Percentiles rank a stretch among this genome's conserved stretches.
phyloP scores from a whole-genome alignment of 2,329 filamentous ascomycete genomes.

The Camillea tinctor region DNA sequence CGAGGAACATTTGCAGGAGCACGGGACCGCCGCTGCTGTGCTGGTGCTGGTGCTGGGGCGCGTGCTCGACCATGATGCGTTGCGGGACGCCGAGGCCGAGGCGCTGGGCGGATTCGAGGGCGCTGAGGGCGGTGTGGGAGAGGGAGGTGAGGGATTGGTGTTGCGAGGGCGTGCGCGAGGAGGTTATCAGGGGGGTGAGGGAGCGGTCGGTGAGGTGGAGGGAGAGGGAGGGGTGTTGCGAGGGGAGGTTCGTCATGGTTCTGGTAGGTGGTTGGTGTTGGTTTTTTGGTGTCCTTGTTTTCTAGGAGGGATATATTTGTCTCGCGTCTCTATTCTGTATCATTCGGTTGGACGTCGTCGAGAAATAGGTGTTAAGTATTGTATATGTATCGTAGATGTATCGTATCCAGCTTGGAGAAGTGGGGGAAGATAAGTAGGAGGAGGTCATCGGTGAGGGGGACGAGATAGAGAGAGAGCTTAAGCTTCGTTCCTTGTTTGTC shows the following conservation, averaged over 20 bases:
- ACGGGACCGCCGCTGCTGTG: constrained; percentile 31
- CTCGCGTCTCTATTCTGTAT: too few species aligned
- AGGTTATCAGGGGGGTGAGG: constrained; percentile 57
- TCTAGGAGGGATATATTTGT: too few species aligned
- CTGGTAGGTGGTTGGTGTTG: not conserved
- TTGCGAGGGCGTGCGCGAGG: constrained; percentile 43
- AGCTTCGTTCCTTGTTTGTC: too few species aligned
- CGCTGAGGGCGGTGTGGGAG: constrained; percentile 51
- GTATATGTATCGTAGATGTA: too few species aligned
- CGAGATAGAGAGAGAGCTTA: too few species aligned
- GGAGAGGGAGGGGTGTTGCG: constrained; percentile 50
- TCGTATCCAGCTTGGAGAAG: not conserved
- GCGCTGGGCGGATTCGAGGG: constrained; percentile 51
- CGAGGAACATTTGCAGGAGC: constrained; percentile 31
- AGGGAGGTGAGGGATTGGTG: constrained; percentile 52
- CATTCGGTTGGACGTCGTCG: too few species aligned
- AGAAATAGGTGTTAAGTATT: too few species aligned
- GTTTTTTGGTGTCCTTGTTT: not conserved
- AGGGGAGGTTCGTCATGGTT: constrained; percentile 46
- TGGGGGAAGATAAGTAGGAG: too few species aligned
- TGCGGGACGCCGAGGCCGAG: constrained; percentile 53
- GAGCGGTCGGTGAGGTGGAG: constrained; percentile 58
- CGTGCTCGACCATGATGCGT: constrained; percentile 59
- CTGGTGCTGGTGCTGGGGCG: constrained; percentile 33
- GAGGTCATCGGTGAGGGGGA: too few species aligned